These are phyloP conservation scores for Avicennia marina DNA, from an alignment of 257 asterid genomes.

Conservation along the genomic window DNA sequence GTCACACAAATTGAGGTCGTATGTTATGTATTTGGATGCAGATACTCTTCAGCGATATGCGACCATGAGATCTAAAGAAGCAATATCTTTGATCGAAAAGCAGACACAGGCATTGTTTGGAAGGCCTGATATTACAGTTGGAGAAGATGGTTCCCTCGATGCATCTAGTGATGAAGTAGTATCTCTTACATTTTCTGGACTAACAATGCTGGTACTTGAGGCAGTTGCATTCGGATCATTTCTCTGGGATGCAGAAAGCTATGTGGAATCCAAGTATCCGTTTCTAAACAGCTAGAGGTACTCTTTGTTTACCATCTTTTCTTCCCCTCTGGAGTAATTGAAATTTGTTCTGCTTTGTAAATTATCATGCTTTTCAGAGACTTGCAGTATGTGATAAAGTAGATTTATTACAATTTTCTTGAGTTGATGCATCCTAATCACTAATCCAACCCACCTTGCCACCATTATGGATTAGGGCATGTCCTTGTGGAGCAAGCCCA, in stretches of 20 bases:
- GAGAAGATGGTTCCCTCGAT: slow-evolving; percentile 63
- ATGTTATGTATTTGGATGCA: slow-evolving; percentile 88
- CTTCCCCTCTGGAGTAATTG: not conserved
- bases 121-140: slow-evolving; percentile 66
- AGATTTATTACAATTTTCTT: not conserved
- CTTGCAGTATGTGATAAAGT: slow-evolving; percentile 5
- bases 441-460: too few species aligned
- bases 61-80: slow-evolving; percentile 80
- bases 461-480: too few species aligned
- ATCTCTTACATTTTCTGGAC: slow-evolving; percentile 64
- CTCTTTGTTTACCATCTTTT: too few species aligned
- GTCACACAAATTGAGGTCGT: slow-evolving; percentile 58
- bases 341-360: slow-evolving; percentile 19
- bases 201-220: slow-evolving; percentile 77
- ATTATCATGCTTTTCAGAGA: not conserved
- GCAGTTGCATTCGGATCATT: slow-evolving; percentile 90
- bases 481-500: too few species aligned
- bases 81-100: slow-evolving; percentile 73
- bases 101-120: slow-evolving; percentile 94
- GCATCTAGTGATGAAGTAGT: slow-evolving; percentile 60
- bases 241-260: slow-evolving; percentile 81
- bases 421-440: too few species aligned
- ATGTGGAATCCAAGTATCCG: slow-evolving; percentile 62
- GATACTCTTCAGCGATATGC: slow-evolving; percentile 89
- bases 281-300: slow-evolving; percentile 50